Evolutionary conservation across 192 early-diverging fungal genomes (phyloP), one percentile per base, ranked within the genome.

Genomic region (Coemansia sp.): DNA sequence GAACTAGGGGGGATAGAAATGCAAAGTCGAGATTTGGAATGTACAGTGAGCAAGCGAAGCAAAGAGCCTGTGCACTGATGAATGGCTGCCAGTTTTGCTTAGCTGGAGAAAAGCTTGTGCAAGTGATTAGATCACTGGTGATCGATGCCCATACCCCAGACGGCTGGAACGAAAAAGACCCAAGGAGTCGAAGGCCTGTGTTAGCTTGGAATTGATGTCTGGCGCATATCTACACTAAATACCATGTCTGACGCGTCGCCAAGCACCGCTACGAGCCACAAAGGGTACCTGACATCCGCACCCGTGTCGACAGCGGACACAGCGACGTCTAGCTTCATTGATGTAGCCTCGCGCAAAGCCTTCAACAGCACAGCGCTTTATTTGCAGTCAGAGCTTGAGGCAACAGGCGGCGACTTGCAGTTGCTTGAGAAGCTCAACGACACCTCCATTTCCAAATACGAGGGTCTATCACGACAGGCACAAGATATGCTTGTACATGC

Each of bases 401-500:
- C 70, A 16, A 66, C 79, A 3, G 79, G 62, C 10, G 63, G 64
- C 35, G 79, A 82, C 36, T 28, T 82, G 7, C 51, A 57, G 13
- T 39, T 82, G 26, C 62, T 82, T 10, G 79, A 75, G 36, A 73
- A 76, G 38, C 79, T 82, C 2, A 82, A 82, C 58, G 79, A 82
- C 38, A 70, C 73, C 10, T 75, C 79, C 4, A 82, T 82, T 36
- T 16, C 60, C 16, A 82, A 82, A 34, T 82, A 82, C 61, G 79
- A 82, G 46, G 79, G 73, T 0, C 9, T 82, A 3, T 82, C 79
- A 28, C 73, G 79, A 7, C 79, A 82, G 67, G 73, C 79, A 6
- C 79, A 82, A 26, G 79, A 82, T 42, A 82, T 82, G 79, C 67
- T 82, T 31, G 79, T 68, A 7, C 73, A 82, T 42, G 79, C 70